Evolutionary conservation across 345 rosid genomes (phyloP).

Genomic region (Syzygium oleosum): DNA sequence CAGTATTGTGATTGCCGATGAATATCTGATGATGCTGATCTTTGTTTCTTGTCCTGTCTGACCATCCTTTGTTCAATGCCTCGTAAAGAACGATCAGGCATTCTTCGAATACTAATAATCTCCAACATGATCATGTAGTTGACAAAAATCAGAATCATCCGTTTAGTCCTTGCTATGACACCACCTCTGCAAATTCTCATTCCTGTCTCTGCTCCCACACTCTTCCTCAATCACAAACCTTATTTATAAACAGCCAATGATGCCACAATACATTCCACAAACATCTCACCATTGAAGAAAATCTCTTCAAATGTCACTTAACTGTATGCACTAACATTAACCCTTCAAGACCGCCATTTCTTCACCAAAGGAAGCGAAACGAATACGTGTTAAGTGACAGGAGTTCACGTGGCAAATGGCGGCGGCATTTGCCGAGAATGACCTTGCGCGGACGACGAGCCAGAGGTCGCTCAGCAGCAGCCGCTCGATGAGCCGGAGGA

Average conservation of each 20-base stretch:
- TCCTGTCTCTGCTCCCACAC: not conserved
- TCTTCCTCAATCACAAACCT: not conserved
- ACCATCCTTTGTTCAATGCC: not conserved
- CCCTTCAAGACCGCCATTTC: not conserved
- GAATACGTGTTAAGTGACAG: not conserved
- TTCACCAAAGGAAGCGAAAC: not conserved
- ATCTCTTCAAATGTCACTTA: not conserved
- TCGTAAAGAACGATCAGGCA: not conserved
- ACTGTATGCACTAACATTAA: not conserved
- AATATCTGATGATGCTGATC: not conserved
- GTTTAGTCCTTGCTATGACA: not conserved
- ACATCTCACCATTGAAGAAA: not conserved
- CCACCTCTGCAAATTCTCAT: not conserved
- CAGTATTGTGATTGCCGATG: not conserved
- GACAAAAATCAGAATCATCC: not conserved
- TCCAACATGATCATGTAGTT: not conserved
- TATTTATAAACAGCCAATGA: not conserved
- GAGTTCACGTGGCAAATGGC: constrained; percentile 8
- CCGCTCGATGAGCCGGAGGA: constrained; percentile 21
- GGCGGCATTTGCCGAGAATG: constrained; percentile 13
- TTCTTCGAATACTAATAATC: not conserved
- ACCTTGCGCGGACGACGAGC: constrained; percentile 2
- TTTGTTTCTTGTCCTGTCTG: not conserved
- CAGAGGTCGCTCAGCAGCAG: constrained; percentile 12
- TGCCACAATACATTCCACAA: not conserved